Conservation (phyloP, 257 asterid species). For the Solanum dulcamara region DNA sequence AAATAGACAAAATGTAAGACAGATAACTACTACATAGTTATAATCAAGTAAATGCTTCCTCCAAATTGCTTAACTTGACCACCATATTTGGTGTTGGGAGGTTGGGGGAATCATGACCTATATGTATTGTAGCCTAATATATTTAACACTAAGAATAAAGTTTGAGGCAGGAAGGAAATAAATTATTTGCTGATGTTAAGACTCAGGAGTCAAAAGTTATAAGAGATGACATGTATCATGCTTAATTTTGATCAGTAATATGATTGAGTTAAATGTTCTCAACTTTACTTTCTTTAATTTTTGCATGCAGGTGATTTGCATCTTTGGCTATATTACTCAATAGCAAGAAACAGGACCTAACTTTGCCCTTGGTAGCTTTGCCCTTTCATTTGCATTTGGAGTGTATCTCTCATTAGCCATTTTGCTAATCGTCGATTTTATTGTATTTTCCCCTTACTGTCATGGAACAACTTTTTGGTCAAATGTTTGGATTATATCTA, state of each 20-base stretch:
- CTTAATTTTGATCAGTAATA: not conserved
- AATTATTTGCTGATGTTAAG: not conserved
- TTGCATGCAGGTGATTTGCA: conserved; percentile 30
- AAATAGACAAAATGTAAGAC: not conserved
- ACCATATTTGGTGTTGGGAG: not conserved
- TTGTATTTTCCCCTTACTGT: conserved; percentile 2
- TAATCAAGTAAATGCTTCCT: not conserved
- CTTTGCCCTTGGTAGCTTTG: conserved; percentile 11
- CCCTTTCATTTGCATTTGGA: conserved; percentile 11
- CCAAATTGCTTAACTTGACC: not conserved
- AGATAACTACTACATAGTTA: not conserved
- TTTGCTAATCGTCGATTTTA: conserved; percentile 8
- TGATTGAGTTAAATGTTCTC: not conserved
- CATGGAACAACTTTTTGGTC: conserved; percentile 12
- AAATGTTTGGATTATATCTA: conserved; percentile 8
- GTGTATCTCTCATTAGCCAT: conserved; percentile 11
- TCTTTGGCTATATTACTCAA: conserved; percentile 13
- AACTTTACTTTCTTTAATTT: not conserved
- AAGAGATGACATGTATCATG: not conserved
- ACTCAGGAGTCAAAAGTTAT: not conserved
- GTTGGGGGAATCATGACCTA: not conserved
- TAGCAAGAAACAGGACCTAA: conserved; percentile 12
- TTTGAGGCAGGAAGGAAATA: not conserved
- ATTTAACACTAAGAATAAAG: not conserved
- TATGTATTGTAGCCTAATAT: not conserved